Evolutionary conservation across 352 stramenopile species (phyloP).

Genomic region (Globisporangium heterothallicum): DNA sequence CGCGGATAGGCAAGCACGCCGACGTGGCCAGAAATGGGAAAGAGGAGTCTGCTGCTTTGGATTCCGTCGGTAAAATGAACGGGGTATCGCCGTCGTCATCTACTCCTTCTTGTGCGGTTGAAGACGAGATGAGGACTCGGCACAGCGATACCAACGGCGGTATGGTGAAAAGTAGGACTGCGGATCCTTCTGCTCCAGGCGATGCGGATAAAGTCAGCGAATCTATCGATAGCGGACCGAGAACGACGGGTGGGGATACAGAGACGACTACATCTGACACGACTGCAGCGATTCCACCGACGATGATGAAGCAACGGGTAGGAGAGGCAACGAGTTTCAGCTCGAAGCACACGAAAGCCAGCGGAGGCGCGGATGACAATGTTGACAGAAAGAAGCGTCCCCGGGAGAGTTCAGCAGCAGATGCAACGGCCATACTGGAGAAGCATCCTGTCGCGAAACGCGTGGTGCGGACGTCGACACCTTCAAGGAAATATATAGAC

Average conservation of each 20-base stretch:
- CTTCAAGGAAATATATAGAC: slow-evolving; percentile 44
- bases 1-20: background rate
- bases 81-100: background rate
- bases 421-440: slow-evolving; percentile 6
- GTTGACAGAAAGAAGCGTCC: slow-evolving; percentile 15
- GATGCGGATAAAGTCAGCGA: background rate
- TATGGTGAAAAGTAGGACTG: background rate
- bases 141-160: slow-evolving; percentile 7
- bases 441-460: slow-evolving; percentile 13
- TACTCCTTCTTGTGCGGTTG: background rate
- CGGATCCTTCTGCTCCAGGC: background rate
- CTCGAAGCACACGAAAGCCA: slow-evolving; percentile 1
- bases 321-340: background rate
- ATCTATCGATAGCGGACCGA: no score
- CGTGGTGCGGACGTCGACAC: slow-evolving; percentile 31
- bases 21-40: slow-evolving; percentile 2
- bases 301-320: background rate
- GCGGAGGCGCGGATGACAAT: slow-evolving; percentile 9
- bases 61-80: background rate
- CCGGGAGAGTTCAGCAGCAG: slow-evolving; percentile 6
- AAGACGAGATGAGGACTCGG: background rate
- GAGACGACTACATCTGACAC: background rate
- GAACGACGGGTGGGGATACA: background rate
- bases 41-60: background rate
- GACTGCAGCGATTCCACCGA: background rate